phyloP scores from a whole-genome alignment of 768 basidiomycete genomes.

The Suillus occidentalis region DNA sequence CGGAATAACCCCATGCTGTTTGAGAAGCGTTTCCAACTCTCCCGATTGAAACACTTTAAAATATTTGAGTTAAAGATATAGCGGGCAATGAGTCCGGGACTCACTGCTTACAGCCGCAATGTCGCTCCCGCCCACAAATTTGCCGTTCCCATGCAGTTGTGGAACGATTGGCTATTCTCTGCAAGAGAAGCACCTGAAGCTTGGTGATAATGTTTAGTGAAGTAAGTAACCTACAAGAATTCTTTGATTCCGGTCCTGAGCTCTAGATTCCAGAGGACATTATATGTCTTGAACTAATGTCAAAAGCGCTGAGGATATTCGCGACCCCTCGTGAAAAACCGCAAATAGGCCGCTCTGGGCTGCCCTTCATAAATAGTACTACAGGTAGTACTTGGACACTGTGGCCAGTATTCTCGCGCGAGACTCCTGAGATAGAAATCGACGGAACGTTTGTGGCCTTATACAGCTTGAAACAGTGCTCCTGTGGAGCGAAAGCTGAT shows the following conservation, averaged over 20 bases:
- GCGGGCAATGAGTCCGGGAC: slow-evolving; percentile 33
- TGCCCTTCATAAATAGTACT: slow-evolving; percentile 99
- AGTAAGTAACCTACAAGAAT: slow-evolving; percentile 75
- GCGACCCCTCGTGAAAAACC: slow-evolving; percentile 95
- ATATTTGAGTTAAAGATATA: slow-evolving; percentile 6
- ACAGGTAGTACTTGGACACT: slow-evolving; percentile 71
- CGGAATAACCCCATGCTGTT: slow-evolving; percentile 1
- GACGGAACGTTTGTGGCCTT: slow-evolving; percentile 21
- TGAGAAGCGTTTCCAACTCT: background rate
- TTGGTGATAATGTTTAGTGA: background rate
- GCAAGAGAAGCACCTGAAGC: slow-evolving; percentile 1
- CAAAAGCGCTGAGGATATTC: slow-evolving; percentile 84
- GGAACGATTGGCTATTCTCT: slow-evolving; percentile 99
- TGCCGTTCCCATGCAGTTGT: slow-evolving; percentile 91
- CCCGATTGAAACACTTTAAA: background rate
- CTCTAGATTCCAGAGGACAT: slow-evolving; percentile 85
- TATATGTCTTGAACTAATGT: slow-evolving; percentile 86
- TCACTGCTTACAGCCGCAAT: slow-evolving; percentile 87
- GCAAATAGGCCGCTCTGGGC: slow-evolving; percentile 81
- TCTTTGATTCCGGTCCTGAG: slow-evolving; percentile 89
- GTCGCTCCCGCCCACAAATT: slow-evolving; percentile 97
- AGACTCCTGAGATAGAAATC: slow-evolving; percentile 63
- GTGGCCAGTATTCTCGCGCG: slow-evolving; percentile 70
- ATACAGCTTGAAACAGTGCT: slow-evolving; percentile 24
- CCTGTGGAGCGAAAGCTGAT: slow-evolving; percentile 35